Base-by-base conservation (phyloP, 2,329 filamentous ascomycete genomes). In the Neophaeococcomyces mojaviensis region DNA sequence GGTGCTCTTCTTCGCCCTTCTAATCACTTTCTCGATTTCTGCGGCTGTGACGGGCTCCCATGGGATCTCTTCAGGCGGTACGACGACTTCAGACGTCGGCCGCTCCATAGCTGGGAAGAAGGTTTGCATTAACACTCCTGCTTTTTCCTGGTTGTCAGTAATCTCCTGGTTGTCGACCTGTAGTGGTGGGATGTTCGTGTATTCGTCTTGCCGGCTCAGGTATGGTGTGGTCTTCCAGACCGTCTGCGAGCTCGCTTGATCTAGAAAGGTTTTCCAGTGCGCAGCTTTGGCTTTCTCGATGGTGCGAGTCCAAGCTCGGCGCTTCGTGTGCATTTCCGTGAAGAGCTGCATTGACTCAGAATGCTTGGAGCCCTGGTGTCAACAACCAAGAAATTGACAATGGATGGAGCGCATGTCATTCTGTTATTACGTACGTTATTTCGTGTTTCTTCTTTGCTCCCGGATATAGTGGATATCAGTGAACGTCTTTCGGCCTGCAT, bases 251-350 rank as follows among this genome's bases (percentile, higher is more conserved):
- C 37, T 44, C 10, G 50, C 53, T 47, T 53, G 48, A 37, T 58
- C 50, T 18, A 58, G 47, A 39, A 59, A 59, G n/a, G 55, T 39
- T 47, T 49, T 59, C 51, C 39, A 59, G 30, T 58, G 39, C 9
- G 42, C 41, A 9, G 49, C n/a, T n/a, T n/a, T n/a, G n/a, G n/a
- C n/a, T n/a, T n/a, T n/a, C n/a, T n/a, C n/a, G n/a, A n/a, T n/a
- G 2, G 45, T 50, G 26, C 53, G 49, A 1, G 54, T 60, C 55
- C 45, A 59, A 2, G 41, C 28, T 42, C 54, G 49, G 15, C 47
- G 49, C 16, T 46, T 46, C 10, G 4, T 33, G 7, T 30, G 35
- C 46, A 34, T 40, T 39, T 36, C 24, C n/a, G 32, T 33, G 24
- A 55, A 56, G 18, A 50, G 24, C 8, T 36, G 33, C 22, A 39